Conservation (phyloP, 2,329 filamentous ascomycete genomes). For the Blumeria hordei region DNA sequence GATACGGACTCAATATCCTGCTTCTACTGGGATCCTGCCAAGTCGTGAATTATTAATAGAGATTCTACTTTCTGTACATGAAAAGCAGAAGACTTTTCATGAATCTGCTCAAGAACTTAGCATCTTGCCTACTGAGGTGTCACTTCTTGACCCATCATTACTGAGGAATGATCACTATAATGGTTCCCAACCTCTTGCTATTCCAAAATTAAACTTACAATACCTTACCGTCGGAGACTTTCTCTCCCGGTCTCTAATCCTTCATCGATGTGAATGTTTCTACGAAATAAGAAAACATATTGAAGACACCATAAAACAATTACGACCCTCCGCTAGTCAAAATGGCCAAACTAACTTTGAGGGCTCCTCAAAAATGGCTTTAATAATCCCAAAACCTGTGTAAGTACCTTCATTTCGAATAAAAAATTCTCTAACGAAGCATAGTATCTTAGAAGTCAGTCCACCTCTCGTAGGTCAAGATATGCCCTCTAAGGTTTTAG, state of each 20-base stretch:
- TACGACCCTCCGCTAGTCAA: slow-evolving; percentile 43
- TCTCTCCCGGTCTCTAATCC: slow-evolving; percentile 75
- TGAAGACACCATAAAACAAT: slow-evolving; percentile 53
- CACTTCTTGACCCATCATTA: slow-evolving; percentile 57
- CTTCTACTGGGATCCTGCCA: slow-evolving; percentile 35
- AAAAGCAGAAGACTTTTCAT: slow-evolving; percentile 60
- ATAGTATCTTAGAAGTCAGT: slow-evolving; percentile 54
- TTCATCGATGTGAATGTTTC: slow-evolving; percentile 79
- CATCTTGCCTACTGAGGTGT: slow-evolving; percentile 61
- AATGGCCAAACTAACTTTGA: slow-evolving; percentile 49
- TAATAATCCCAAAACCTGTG: slow-evolving; percentile 64
- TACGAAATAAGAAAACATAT: slow-evolving; percentile 85
- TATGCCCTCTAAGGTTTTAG: slow-evolving; percentile 61
- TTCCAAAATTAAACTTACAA: slow-evolving; percentile 87
- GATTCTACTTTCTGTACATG: slow-evolving; percentile 48
- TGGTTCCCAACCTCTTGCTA: slow-evolving; percentile 62
- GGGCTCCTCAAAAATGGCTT: slow-evolving; percentile 77
- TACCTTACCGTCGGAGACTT: slow-evolving; percentile 92
- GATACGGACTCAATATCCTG: slow-evolving; percentile 65
- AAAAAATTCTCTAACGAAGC: slow-evolving; percentile 5
- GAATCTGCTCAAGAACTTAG: slow-evolving; percentile 47
- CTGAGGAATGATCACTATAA: slow-evolving; percentile 69
- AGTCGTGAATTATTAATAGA: slow-evolving; percentile 46
- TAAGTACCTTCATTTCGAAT: slow-evolving; percentile 8
- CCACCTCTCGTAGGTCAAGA: slow-evolving; percentile 64